Evolutionary conservation across 495 filamentous ascomycete species (phyloP).

Genomic region (Aeminium ludgeri): DNA sequence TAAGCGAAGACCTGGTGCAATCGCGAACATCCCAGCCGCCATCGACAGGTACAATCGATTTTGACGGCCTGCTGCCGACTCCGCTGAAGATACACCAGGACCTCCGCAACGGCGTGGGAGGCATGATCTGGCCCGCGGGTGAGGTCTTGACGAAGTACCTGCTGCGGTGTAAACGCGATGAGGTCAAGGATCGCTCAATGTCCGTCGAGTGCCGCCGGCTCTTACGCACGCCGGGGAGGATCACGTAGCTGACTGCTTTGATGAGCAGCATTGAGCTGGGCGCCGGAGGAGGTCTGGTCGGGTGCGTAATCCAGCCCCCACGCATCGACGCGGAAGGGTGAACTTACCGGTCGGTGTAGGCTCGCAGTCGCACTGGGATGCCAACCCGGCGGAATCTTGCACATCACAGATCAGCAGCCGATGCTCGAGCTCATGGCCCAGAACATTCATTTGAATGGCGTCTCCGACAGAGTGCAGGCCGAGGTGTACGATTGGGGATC

Average conservation of each 20-base stretch:
- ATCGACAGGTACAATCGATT: slow-evolving; percentile 44
- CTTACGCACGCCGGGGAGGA: not conserved
- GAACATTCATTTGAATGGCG: slow-evolving; percentile 64
- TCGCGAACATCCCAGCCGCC: slow-evolving; percentile 47
- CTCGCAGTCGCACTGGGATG: slow-evolving; percentile 48
- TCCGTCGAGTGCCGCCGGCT: slow-evolving; percentile 32
- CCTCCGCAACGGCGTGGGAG: slow-evolving; percentile 71
- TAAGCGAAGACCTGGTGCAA: slow-evolving; percentile 54
- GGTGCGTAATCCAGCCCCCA: slow-evolving; percentile 21
- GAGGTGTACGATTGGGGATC: slow-evolving; percentile 62
- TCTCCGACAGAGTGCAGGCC: slow-evolving; percentile 42
- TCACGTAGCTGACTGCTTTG: slow-evolving; percentile 8
- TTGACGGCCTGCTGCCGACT: slow-evolving; percentile 51
- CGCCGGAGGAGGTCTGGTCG: slow-evolving; percentile 79
- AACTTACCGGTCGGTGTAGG: slow-evolving; percentile 17
- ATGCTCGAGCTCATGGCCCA: slow-evolving; percentile 70
- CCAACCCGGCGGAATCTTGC: slow-evolving; percentile 30
- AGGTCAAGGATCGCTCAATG: slow-evolving; percentile 53
- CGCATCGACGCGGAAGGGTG: not conserved
- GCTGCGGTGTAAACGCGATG: slow-evolving; percentile 45
- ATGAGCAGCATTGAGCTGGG: slow-evolving; percentile 67
- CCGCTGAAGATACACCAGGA: slow-evolving; percentile 71
- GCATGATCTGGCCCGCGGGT: slow-evolving; percentile 85
- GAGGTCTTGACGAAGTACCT: slow-evolving; percentile 74
- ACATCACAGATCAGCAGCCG: slow-evolving; percentile 70